A percentile compares a stretch with the other conserved stretches of the same genome.
Conservation (phyloP, 306 rosid species). For the Sicyos edulis region DNA sequence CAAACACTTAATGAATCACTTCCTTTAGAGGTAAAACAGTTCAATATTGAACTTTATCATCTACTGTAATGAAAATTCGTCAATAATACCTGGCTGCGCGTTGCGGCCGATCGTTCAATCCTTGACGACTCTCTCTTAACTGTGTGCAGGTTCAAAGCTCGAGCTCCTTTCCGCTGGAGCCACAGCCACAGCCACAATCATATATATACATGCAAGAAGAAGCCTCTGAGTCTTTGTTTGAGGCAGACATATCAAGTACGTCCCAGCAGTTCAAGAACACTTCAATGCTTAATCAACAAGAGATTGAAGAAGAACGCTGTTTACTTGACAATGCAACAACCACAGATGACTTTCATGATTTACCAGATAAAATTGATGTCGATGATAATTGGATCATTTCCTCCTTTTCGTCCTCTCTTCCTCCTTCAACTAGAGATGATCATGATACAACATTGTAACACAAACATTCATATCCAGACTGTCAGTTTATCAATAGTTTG, state of each 20-base stretch:
- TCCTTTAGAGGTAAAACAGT: constrained; percentile 12
- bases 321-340: constrained; percentile 14
- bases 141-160: constrained; percentile 38
- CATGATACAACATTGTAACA: not conserved
- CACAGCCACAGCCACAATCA: not conserved
- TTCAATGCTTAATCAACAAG: constrained; percentile 16
- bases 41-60: not conserved
- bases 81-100: no score
- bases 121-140: no score
- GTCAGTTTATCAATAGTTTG: no score
- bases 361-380: constrained; percentile 27
- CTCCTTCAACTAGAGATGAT: constrained; percentile 24
- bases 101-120: no score
- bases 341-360: constrained; percentile 34
- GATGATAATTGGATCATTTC: constrained; percentile 31
- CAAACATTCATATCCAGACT: constrained; percentile 6
- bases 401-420: constrained; percentile 35
- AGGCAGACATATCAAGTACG: constrained; percentile 21
- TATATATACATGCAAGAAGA: no score
- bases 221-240: not conserved
- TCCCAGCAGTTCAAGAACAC: constrained; percentile 25
- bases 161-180: constrained; percentile 27
- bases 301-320: constrained; percentile 9
- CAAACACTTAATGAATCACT: not conserved
- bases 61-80: no score